Conservation (phyloP, 2,329 filamentous ascomycete species). For the Diaporthe destruens region DNA sequence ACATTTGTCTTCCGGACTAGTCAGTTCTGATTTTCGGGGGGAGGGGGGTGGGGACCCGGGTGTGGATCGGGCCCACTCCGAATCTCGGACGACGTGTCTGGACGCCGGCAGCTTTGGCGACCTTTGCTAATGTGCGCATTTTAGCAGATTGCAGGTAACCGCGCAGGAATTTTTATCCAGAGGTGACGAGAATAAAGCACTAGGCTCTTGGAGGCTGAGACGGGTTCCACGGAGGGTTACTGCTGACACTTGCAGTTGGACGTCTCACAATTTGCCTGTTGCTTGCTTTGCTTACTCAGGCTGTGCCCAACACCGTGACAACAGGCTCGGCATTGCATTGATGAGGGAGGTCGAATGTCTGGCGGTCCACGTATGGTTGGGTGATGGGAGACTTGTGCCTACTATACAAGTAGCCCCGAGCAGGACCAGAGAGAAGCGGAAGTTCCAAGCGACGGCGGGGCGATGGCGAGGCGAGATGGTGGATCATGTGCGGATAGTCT, state of each 20-base stretch:
- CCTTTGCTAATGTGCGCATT: neutral
- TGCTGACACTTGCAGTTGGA: constrained; percentile 20
- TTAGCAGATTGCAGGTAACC: constrained; percentile 9
- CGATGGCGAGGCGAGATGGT: constrained; percentile 18
- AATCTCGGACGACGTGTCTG: neutral
- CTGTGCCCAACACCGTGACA: constrained; percentile 12
- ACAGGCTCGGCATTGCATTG: neutral
- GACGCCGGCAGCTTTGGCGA: neutral
- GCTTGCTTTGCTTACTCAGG: constrained; percentile 21
- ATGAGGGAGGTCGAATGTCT: neutral
- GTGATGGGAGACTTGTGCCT: constrained; percentile 7
- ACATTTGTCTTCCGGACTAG: neutral
- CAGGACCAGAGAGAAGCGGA: neutral
- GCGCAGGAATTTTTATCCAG: neutral
- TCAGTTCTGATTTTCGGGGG: neutral
- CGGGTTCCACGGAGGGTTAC: constrained; percentile 4
- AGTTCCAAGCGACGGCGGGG: constrained; percentile 27
- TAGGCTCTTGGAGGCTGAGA: constrained; percentile 1
- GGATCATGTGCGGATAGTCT: constrained; percentile 32
- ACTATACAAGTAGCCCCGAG: neutral
- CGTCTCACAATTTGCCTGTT: constrained; percentile 6
- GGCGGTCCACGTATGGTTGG: neutral
- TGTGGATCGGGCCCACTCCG: neutral
- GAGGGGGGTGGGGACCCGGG: neutral
- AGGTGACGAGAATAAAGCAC: neutral